Percentiles rank a stretch among this genome's conserved stretches.
These are phyloP conservation scores for Trichoderma afroharzianum DNA, from an alignment of 2,329 filamentous ascomycete genomes.

Conservation along the genomic window DNA sequence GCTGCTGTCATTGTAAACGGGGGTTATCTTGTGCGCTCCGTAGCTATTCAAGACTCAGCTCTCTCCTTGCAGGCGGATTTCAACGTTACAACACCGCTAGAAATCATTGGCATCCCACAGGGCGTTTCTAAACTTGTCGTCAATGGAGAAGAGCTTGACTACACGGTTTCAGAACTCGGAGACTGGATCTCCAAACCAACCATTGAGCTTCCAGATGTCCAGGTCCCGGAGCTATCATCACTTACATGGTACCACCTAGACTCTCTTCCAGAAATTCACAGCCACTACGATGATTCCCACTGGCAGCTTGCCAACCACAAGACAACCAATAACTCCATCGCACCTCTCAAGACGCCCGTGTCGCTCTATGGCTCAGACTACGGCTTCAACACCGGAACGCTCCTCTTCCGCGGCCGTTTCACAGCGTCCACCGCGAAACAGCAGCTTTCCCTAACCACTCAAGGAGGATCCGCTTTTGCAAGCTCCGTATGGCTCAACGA, in stretches of 20 bases:
- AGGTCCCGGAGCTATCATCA: conserved; percentile 43
- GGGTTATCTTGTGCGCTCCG: conserved; percentile 61
- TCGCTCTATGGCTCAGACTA: conserved; percentile 70
- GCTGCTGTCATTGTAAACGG: conserved; percentile 57
- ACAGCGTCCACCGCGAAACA: conserved; percentile 58
- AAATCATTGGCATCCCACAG: conserved; percentile 61
- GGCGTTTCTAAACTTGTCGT: conserved; percentile 42
- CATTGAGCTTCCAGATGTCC: conserved; percentile 46
- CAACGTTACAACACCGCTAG: conserved; percentile 64
- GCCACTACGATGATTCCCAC: conserved; percentile 62
- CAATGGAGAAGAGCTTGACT: conserved; percentile 37
- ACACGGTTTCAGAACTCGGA: conserved; percentile 38
- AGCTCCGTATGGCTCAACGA: conserved; percentile 63
- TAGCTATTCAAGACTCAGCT: conserved; percentile 50
- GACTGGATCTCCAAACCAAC: conserved; percentile 48
- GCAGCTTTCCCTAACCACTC: conserved; percentile 53
- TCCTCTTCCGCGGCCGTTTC: conserved; percentile 70
- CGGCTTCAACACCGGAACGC: conserved; percentile 65
- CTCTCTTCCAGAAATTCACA: conserved; percentile 64
- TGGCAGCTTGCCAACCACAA: conserved; percentile 61
- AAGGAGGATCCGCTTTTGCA: conserved; percentile 66
- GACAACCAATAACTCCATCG: conserved; percentile 57
- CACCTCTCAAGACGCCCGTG: conserved; percentile 57
- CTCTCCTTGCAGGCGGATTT: conserved; percentile 67
- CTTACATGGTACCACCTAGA: conserved; percentile 68